A percentile compares a stretch with the other conserved stretches of the same genome.
Evolutionary conservation across 2,329 filamentous ascomycete species (phyloP).

Genomic region (Cytospora piceae): DNA sequence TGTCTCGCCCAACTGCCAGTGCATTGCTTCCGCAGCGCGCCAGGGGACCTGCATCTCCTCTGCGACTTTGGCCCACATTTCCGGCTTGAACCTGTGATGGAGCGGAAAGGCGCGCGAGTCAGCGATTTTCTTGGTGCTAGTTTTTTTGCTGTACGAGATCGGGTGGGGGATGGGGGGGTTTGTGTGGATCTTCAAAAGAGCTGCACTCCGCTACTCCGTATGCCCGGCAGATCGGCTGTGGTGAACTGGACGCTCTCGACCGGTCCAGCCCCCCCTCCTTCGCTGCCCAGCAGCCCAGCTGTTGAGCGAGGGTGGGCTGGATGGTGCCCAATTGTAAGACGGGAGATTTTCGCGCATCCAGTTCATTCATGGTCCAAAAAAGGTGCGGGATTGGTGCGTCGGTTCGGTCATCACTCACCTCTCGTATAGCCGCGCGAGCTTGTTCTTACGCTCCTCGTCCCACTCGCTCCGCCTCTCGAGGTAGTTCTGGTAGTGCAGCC

Average conservation of each 20-base stretch:
- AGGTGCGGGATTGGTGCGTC: slow-evolving; percentile 25
- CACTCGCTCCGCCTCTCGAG: slow-evolving; percentile 90
- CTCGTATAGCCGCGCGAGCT: slow-evolving; percentile 91
- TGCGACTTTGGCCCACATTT: slow-evolving; percentile 97
- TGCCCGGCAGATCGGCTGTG: slow-evolving; percentile 12
- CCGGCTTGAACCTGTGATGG: slow-evolving; percentile 79
- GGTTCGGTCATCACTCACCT: slow-evolving; percentile 62
- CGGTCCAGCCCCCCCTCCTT: slow-evolving; percentile 15
- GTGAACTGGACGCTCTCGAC: slow-evolving; percentile 8
- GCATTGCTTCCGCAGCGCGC: slow-evolving; percentile 96
- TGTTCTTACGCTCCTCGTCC: slow-evolving; percentile 98
- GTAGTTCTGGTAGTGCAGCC: slow-evolving; percentile 96
- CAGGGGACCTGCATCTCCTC: slow-evolving; percentile 95
- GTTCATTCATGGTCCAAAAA: not conserved
- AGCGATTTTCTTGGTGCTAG: slow-evolving; percentile 23
- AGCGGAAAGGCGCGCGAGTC: slow-evolving; percentile 23
- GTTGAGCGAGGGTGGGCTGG: slow-evolving; percentile 1
- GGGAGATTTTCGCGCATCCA: not conserved
- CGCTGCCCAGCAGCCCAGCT: not conserved
- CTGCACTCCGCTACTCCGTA: slow-evolving; percentile 10
- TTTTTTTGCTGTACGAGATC: slow-evolving; percentile 15
- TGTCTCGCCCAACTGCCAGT: slow-evolving; percentile 91
- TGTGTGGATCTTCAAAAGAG: slow-evolving; percentile 21
- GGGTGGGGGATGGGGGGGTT: slow-evolving; percentile 12
- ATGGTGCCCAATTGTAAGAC: not conserved